Evolutionary conservation across 805 yeast genomes (phyloP).

Genomic region (Spathaspora gorwiae): DNA sequence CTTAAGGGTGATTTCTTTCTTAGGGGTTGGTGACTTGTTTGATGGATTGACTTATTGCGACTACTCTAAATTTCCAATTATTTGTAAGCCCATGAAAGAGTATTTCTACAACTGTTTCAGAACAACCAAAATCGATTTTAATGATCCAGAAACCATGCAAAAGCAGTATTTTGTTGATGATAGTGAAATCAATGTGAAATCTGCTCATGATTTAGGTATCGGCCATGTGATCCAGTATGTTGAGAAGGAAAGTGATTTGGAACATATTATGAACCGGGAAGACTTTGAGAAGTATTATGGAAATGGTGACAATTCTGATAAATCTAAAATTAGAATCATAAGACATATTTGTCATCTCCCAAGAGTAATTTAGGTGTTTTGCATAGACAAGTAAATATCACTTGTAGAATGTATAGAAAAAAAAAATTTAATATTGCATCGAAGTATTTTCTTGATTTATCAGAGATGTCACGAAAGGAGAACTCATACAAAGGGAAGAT

Average conservation of each 20-base stretch:
- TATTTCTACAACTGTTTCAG: slow-evolving; percentile 63
- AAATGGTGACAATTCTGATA: slow-evolving; percentile 22
- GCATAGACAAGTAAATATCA: not conserved
- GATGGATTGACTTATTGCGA: slow-evolving; percentile 95
- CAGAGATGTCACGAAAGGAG: not conserved
- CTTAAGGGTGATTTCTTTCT: slow-evolving; percentile 64
- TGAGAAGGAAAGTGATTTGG: slow-evolving; percentile 60
- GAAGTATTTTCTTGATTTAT: not conserved
- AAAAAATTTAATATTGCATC: not conserved
- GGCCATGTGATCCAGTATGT: slow-evolving; percentile 65
- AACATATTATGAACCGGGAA: slow-evolving; percentile 21
- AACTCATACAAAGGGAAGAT: slow-evolving; percentile 42
- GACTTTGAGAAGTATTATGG: slow-evolving; percentile 35
- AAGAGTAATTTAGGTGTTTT: slow-evolving; percentile 5
- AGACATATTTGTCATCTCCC: slow-evolving; percentile 30
- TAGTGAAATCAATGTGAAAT: slow-evolving; percentile 70
- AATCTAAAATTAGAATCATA: slow-evolving; percentile 27
- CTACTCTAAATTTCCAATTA: slow-evolving; percentile 61
- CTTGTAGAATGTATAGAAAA: not conserved
- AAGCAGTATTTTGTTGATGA: slow-evolving; percentile 80
- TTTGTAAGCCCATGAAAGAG: slow-evolving; percentile 84
- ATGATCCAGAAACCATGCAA: slow-evolving; percentile 29
- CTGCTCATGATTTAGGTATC: slow-evolving; percentile 72
- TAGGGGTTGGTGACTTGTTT: slow-evolving; percentile 88
- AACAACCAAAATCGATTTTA: slow-evolving; percentile 52